These are phyloP conservation scores for Aspergillus sp. DNA, from an alignment of 2,329 filamentous ascomycete genomes.

Conservation along the genomic window DNA sequence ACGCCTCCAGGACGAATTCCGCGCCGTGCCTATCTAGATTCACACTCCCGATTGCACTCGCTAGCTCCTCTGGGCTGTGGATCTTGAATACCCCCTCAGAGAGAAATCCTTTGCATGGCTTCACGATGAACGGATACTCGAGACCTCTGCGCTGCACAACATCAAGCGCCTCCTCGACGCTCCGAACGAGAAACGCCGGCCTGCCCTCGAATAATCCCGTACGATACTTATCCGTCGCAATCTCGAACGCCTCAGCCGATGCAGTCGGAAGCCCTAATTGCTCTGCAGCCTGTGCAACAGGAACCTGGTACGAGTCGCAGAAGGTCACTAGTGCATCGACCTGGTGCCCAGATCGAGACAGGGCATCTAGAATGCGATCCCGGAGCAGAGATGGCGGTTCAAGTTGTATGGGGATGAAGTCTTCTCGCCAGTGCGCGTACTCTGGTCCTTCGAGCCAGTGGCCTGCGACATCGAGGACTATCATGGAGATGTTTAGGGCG, in stretches of 20 bases:
- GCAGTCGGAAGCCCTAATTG: not conserved
- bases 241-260: not conserved
- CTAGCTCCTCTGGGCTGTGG: not conserved
- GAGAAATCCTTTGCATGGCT: not conserved
- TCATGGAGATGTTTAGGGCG: not conserved
- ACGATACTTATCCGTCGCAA: not conserved
- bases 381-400: not conserved
- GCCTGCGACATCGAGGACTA: not conserved
- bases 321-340: not conserved
- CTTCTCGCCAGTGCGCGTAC: not conserved
- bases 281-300: not conserved
- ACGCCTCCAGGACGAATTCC: slow-evolving; percentile 16
- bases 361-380: not conserved
- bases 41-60: not conserved
- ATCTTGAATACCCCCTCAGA: not conserved
- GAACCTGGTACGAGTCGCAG: not conserved
- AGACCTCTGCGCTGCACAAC: not conserved
- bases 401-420: not conserved
- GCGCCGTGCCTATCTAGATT: not conserved
- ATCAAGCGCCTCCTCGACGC: not conserved
- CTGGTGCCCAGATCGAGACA: not conserved
- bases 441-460: not conserved
- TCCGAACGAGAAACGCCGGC: not conserved
- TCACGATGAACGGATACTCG: not conserved
- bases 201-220: not conserved